Evolutionary conservation across 2,329 filamentous ascomycete genomes (phyloP), one percentile per base, ranked within the genome.

Genomic region (Fusarium compactum): DNA sequence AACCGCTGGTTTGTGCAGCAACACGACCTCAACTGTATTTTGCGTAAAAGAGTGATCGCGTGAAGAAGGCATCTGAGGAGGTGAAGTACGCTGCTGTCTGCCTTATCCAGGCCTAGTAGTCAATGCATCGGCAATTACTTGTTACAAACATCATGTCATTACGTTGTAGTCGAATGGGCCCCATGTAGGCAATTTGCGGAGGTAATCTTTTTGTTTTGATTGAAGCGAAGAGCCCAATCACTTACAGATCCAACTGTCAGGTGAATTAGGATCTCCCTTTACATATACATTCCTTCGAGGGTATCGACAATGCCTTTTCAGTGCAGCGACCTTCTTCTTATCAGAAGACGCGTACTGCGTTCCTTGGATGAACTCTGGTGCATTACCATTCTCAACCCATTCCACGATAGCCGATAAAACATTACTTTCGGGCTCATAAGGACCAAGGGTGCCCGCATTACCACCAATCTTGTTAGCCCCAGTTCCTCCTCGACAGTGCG

Each of bases 401-500:
- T 54, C 20, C 15, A 45, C 51, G 6, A 45, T 54, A 7, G 40
- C 40, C 11, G 40, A 40, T 9, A 54, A 11, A 54, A 54, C 40
- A 43, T 45, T 54, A 32, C 40, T 54, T 3, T 45, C 20, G 1
- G 51, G 40, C 20, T 54, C 27, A 8, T 34, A 54, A n/a, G 40
- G n/a, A 10, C 40, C 52, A 2, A 71, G 30, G 1, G 34, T 64
- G 50, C 20, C 70, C 61, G 2, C 63, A 59, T 57, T 79, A 60
- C 57, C 60, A 0, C 79, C 78, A 3, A 81, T 58, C 10, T 69
- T 62, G 58, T 73, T 80, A 0, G 85, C 85, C 1, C 85, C 85
- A 10, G 75, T 77, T n/a, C 86, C 86, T 8, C 65, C 50, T 27
- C 65, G 52, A 69, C 86, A 88, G 76, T 88, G 85, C 8, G 81